Percentiles rank a stretch among this genome's conserved stretches.
These are phyloP conservation scores for Omphalotus guepiniiformis DNA, from an alignment of 768 basidiomycete genomes.

Conservation along the genomic window DNA sequence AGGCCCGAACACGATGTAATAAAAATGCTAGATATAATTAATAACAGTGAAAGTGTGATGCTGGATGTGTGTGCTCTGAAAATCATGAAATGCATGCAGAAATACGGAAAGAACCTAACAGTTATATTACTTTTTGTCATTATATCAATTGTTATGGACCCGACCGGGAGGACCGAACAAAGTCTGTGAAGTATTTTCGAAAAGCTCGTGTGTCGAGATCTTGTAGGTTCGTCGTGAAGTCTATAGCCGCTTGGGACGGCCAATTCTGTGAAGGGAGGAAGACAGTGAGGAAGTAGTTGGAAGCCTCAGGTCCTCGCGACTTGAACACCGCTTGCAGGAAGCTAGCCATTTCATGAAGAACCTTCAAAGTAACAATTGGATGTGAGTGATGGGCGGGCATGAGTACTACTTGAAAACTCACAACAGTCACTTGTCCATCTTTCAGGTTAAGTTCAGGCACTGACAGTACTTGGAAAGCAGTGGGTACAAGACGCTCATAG, in stretches of 20 bases:
- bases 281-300: conserved; percentile 70
- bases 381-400: neutral
- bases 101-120: too few species aligned
- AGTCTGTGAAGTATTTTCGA: conserved; percentile 84
- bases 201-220: conserved; percentile 73
- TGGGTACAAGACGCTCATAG: conserved; percentile 80
- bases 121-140: too few species aligned
- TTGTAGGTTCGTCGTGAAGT: conserved; percentile 74
- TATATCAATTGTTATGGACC: conserved; percentile 44
- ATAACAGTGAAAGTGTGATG: too few species aligned
- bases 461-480: conserved; percentile 78
- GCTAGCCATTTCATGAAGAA: conserved; percentile 84
- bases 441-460: conserved; percentile 79
- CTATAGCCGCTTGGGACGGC: conserved; percentile 70
- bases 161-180: conserved; percentile 69
- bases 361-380: conserved; percentile 39
- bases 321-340: conserved; percentile 76
- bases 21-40: too few species aligned
- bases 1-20: too few species aligned
- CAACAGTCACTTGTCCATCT: conserved; percentile 82
- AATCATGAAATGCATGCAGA: too few species aligned
- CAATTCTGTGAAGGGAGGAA: conserved; percentile 89
- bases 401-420: conserved; percentile 35
- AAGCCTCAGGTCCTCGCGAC: conserved; percentile 77
- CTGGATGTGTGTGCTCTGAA: too few species aligned